Percentiles rank a stretch among this genome's conserved stretches.
Conservation (phyloP, 2,329 filamentous ascomycete genomes). For the Thielaviopsis punctulata region DNA sequence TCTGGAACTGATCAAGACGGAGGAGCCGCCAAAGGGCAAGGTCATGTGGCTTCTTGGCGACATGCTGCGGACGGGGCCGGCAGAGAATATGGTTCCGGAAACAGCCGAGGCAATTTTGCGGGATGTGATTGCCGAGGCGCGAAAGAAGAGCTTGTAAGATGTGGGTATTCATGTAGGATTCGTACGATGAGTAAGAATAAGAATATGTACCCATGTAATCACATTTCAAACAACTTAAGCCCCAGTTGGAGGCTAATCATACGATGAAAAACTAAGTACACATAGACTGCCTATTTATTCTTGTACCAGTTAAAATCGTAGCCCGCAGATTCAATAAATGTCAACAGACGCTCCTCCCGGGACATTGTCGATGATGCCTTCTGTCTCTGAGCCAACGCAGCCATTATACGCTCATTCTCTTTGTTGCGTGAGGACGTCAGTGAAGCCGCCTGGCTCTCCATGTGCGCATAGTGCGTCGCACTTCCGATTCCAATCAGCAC, state of each 20-base stretch:
- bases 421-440: conserved; percentile 50
- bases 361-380: conserved; percentile 13
- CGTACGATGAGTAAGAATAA: not conserved
- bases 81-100: conserved; percentile 36
- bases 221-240: not conserved
- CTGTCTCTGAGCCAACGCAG: conserved; percentile 31
- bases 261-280: not conserved
- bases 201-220: not conserved
- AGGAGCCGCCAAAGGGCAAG: conserved; percentile 36
- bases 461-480: conserved; percentile 54
- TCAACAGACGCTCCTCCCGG: conserved; percentile 13
- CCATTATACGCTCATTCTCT: conserved; percentile 45
- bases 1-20: conserved; percentile 27
- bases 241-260: not conserved
- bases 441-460: conserved; percentile 41
- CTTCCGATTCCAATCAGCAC: conserved; percentile 49
- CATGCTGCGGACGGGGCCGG: conserved; percentile 36
- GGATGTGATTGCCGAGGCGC: conserved; percentile 2
- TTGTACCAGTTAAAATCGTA: conserved; percentile 44
- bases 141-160: not conserved
- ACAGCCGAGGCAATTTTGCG: conserved; percentile 32
- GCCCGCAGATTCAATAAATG: conserved; percentile 29
- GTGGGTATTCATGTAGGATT: not conserved
- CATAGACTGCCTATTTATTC: conserved; percentile 24
- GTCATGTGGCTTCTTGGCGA: conserved; percentile 43